phyloP scores from a whole-genome alignment of 2,329 filamentous ascomycete genomes.

The Exophiala mesophila region DNA sequence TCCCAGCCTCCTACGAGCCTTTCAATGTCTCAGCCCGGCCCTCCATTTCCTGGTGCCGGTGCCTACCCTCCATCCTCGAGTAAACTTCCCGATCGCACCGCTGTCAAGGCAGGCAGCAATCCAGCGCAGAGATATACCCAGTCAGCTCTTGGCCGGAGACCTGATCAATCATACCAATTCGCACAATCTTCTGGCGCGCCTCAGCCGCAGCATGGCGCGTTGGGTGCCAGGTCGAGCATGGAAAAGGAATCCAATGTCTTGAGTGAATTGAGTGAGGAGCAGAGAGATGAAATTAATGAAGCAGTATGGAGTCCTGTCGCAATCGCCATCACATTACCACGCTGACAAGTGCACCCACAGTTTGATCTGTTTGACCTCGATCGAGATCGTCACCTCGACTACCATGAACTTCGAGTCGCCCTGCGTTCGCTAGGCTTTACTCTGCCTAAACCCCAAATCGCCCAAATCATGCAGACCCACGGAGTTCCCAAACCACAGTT shows the following conservation, averaged over 20 bases:
- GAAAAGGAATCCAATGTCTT: slow-evolving; percentile 47
- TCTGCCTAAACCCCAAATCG: slow-evolving; percentile 77
- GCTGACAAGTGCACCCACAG: slow-evolving; percentile 40
- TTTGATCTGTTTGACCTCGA: slow-evolving; percentile 96
- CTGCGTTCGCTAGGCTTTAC: slow-evolving; percentile 94
- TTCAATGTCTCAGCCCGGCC: slow-evolving; percentile 34
- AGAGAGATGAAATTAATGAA: slow-evolving; percentile 88
- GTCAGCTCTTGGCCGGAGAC: slow-evolving; percentile 39
- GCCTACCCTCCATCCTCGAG: slow-evolving; percentile 48
- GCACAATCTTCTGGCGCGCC: slow-evolving; percentile 37
- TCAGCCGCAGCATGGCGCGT: slow-evolving; percentile 39
- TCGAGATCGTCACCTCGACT: slow-evolving; percentile 89
- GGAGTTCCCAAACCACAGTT: slow-evolving; percentile 65
- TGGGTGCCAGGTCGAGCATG: slow-evolving; percentile 36
- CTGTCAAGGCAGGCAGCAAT: slow-evolving; percentile 17
- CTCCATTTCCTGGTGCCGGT: slow-evolving; percentile 52
- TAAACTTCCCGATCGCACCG: slow-evolving; percentile 48
- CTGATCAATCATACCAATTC: slow-evolving; percentile 30
- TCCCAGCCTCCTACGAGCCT: slow-evolving; percentile 3
- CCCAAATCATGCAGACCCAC: slow-evolving; percentile 72
- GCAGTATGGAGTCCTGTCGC: slow-evolving; percentile 57
- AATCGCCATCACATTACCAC: background rate
- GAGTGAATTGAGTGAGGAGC: slow-evolving; percentile 70
- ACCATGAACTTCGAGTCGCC: slow-evolving; percentile 96
- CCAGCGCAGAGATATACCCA: slow-evolving; percentile 38